Evolutionary conservation across 768 basidiomycete genomes (phyloP), one percentile per base, ranked within the genome.

Genomic region (Cyclocybe aegerita): DNA sequence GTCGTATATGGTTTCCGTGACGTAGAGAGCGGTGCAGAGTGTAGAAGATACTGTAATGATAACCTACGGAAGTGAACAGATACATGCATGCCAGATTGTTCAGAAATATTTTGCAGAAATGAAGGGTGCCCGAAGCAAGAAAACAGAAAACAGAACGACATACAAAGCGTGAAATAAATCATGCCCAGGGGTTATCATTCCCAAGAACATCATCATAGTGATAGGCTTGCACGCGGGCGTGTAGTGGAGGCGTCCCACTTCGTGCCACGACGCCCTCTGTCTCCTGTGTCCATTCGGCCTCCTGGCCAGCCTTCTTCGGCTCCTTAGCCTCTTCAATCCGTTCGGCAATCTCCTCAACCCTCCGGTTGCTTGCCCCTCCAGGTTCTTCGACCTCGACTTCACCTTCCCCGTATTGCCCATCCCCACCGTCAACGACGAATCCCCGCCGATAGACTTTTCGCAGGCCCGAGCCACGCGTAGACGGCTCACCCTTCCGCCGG

Each of bases 101-200:
- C 23, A 32, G 15, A 10, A 3, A 45, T 48, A 12, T 11, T 36
- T 7, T 10, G 34, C 37, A 32, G 50, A 53, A 48, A 50, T 35
- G 17, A 52, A 37, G 34, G 31, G 44, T 48, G 23, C 23, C 23
- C 23, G 23, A 23, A 23, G 23, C 23, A 23, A 51, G 39, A 44
- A 36, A 46, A 58, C 51, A 52, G 57, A 41, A 42, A 46, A 52
- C n/a, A 46, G 51, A 48, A 53, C 39, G 56, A 51, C 30, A 41
- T 15, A 52, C 10, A 54, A 34, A 37, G 15, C 31, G 43, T 39
- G 29, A 42, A 55, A 52, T 42, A 23, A 23, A 52, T 65, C 56
- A 80, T 46, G 74, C 79, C 82, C 83, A 85, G 9, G 83, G 83
- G 61, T 85, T 85, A 60, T 79, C 74, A 40, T 80, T 73, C 37